A percentile compares a stretch with the other conserved stretches of the same genome.
Conservation (phyloP, 2,329 filamentous ascomycete species). For the Pestalotiopsis sp. region DNA sequence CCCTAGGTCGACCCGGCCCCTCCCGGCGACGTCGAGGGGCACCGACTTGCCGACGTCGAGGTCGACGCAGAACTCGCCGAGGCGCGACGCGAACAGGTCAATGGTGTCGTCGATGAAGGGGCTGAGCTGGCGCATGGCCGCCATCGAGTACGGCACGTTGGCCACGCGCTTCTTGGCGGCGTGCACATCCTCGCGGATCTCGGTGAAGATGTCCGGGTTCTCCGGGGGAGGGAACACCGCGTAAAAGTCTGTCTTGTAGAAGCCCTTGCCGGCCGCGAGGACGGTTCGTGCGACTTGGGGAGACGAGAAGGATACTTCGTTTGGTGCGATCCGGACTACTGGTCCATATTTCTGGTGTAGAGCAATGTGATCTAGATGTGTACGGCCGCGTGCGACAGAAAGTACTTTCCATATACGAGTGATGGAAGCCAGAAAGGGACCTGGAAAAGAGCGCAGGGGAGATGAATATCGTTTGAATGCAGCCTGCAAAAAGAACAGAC, state of each 20-base stretch:
- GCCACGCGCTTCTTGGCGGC: constrained; percentile 56
- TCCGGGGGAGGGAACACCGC: constrained; percentile 56
- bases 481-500: constrained; percentile 30
- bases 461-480: constrained; percentile 35
- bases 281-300: constrained; percentile 46
- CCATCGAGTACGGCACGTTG: constrained; percentile 55
- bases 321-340: constrained; percentile 49
- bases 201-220: constrained; percentile 61
- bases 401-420: constrained; percentile 43
- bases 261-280: constrained; percentile 51
- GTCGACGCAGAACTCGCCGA: constrained; percentile 40
- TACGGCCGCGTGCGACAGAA: constrained; percentile 38
- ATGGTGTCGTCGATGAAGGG: constrained; percentile 55
- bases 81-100: constrained; percentile 42
- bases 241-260: constrained; percentile 56
- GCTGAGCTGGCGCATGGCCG: constrained; percentile 52
- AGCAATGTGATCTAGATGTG: constrained; percentile 43
- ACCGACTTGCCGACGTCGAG: constrained; percentile 14
- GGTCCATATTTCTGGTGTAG: constrained; percentile 48
- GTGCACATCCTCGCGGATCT: constrained; percentile 55
- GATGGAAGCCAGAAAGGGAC: constrained; percentile 30
- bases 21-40: not conserved
- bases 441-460: constrained; percentile 28
- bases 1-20: constrained; percentile 44
- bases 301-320: constrained; percentile 49